phyloP scores from a whole-genome alignment of 352 stramenopile genomes.

The Pythium chondricola region DNA sequence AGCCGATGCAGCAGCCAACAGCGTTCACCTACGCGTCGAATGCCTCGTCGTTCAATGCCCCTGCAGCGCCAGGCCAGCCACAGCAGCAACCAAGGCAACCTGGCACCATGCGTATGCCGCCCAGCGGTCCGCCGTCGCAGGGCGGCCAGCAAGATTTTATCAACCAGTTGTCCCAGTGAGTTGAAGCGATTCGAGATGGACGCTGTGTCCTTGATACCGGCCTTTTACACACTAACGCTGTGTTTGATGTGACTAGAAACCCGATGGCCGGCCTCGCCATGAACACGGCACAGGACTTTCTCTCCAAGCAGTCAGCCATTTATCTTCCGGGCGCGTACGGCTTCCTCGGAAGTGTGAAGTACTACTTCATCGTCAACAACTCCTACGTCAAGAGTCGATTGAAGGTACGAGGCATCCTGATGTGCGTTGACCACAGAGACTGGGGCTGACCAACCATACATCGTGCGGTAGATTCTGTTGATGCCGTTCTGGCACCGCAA shows the following conservation, averaged over 20 bases:
- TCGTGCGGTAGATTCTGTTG: constrained; percentile 52
- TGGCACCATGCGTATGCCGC: neutral
- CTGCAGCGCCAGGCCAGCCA: neutral
- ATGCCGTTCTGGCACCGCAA: constrained; percentile 85
- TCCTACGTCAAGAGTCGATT: constrained; percentile 84
- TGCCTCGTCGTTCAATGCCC: constrained; percentile 9
- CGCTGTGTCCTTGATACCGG: too few relatives aligned
- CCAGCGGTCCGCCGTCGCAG: neutral
- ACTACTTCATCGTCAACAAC: constrained; percentile 90
- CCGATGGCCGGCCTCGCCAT: constrained; percentile 81
- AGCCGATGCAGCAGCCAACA: constrained; percentile 14
- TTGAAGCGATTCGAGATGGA: neutral
- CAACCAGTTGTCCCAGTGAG: constrained; percentile 64
- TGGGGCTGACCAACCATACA: neutral
- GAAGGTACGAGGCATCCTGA: constrained; percentile 38
- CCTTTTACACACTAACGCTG: neutral
- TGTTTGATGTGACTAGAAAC: constrained; percentile 61
- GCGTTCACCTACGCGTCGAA: constrained; percentile 9
- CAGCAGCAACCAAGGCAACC: constrained; percentile 4
- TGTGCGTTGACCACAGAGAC: neutral
- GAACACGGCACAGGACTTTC: constrained; percentile 78
- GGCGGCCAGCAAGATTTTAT: constrained; percentile 49
- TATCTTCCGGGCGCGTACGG: constrained; percentile 77
- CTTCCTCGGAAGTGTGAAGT: constrained; percentile 78
- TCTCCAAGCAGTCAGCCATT: constrained; percentile 77